phyloP scores from a whole-genome alignment of 352 stramenopile species.

The Pythium sukuiense region DNA sequence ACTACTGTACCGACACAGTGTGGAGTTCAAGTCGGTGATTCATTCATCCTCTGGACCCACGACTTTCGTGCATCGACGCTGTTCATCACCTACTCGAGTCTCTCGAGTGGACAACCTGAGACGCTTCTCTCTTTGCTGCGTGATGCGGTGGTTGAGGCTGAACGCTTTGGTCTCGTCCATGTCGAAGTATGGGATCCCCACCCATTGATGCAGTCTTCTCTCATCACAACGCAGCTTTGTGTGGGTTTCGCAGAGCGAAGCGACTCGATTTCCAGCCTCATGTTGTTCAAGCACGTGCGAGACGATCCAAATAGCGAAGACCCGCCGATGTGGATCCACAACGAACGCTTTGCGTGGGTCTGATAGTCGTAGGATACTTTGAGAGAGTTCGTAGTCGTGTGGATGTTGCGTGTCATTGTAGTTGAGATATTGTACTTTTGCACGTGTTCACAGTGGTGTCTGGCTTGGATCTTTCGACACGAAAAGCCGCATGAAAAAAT shows the following conservation, averaged over 20 bases:
- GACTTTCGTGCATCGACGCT: constrained; percentile 55
- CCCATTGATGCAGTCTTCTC: constrained; percentile 19
- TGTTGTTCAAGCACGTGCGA: constrained; percentile 40
- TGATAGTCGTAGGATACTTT: constrained; percentile 31
- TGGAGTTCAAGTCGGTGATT: constrained; percentile 36
- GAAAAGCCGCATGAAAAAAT: constrained; percentile 1
- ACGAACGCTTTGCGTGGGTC: constrained; percentile 64
- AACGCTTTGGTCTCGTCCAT: constrained; percentile 10
- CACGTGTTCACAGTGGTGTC: not conserved
- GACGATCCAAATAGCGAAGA: constrained; percentile 9
- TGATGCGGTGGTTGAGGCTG: constrained; percentile 14
- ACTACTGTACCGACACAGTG: constrained; percentile 41
- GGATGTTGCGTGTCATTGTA: not conserved
- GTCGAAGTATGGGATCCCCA: constrained; percentile 62
- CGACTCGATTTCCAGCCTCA: constrained; percentile 57
- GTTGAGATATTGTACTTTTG: not conserved
- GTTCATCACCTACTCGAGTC: constrained; percentile 41
- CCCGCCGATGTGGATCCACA: constrained; percentile 43
- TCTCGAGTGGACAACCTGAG: constrained; percentile 26
- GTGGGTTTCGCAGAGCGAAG: constrained; percentile 36
- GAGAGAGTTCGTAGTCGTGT: too few species aligned
- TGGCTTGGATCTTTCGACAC: not conserved
- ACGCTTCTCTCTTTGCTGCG: constrained; percentile 30
- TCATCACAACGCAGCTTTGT: constrained; percentile 30
- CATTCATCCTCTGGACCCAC: constrained; percentile 62